These are phyloP conservation scores for Aspergillus campestris DNA, from an alignment of 495 filamentous ascomycete genomes.

Conservation along the genomic window DNA sequence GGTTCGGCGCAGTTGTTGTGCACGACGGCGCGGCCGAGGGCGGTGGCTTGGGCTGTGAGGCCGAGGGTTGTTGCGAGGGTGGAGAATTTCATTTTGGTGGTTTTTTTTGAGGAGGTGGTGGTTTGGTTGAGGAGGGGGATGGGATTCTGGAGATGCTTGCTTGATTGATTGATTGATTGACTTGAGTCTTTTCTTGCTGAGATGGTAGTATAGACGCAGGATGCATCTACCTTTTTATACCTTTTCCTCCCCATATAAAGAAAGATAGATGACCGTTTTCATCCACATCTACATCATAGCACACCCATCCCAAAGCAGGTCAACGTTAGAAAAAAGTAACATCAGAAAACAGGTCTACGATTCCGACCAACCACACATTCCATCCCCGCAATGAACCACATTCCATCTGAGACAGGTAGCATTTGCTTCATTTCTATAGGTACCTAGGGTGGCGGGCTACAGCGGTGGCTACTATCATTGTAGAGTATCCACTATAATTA, in stretches of 20 bases:
- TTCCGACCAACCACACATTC: too few relatives aligned
- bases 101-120: not conserved
- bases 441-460: too few relatives aligned
- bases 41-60: conserved; percentile 25
- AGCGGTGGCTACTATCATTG: too few relatives aligned
- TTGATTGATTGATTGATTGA: not conserved
- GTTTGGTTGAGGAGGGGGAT: conserved; percentile 1
- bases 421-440: too few relatives aligned
- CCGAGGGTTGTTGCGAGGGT: conserved; percentile 14
- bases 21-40: conserved; percentile 44
- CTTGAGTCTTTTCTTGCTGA: not conserved
- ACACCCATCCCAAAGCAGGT: too few relatives aligned
- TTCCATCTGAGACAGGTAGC: too few relatives aligned
- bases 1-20: conserved; percentile 40
- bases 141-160: not conserved
- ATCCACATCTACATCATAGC: too few relatives aligned
- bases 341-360: too few relatives aligned
- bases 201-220: not conserved
- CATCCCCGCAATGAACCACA: too few relatives aligned
- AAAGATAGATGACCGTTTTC: too few relatives aligned
- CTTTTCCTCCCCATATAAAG: not conserved
- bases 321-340: too few relatives aligned
- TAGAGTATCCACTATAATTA: too few relatives aligned
- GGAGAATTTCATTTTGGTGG: conserved; percentile 23
- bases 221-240: conserved; percentile 2